Conservation (phyloP, 2,329 filamentous ascomycete species). For the Dothistroma pini region DNA sequence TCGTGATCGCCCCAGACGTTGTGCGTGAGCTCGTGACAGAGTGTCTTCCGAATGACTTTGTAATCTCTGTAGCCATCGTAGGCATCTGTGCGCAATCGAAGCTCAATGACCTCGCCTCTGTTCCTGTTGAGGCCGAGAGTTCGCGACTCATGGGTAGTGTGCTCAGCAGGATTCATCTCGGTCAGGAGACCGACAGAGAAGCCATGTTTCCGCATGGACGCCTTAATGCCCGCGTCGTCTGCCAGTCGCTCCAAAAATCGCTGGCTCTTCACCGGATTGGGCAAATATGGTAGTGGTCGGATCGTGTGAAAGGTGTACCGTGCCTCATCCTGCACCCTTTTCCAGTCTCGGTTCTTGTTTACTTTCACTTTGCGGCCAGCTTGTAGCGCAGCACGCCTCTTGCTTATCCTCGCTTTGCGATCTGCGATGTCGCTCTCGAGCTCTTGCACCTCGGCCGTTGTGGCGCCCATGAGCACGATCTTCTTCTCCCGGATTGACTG, state of each 20-base stretch:
- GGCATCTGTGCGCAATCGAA: slow-evolving; percentile 85
- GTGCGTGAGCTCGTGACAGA: slow-evolving; percentile 94
- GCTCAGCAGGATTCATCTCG: slow-evolving; percentile 86
- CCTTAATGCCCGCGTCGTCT: slow-evolving; percentile 78
- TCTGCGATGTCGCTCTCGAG: slow-evolving; percentile 51
- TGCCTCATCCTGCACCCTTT: slow-evolving; percentile 54
- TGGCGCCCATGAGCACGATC: slow-evolving; percentile 63
- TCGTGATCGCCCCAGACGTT: slow-evolving; percentile 86
- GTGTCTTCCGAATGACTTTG: slow-evolving; percentile 80
- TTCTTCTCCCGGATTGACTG: slow-evolving; percentile 54
- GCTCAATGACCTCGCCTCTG: slow-evolving; percentile 81
- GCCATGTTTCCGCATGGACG: slow-evolving; percentile 76
- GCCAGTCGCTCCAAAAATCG: slow-evolving; percentile 71
- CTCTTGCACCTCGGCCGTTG: slow-evolving; percentile 56
- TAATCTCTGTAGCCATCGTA: slow-evolving; percentile 95
- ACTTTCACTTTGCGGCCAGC: slow-evolving; percentile 38
- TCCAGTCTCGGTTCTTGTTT: slow-evolving; percentile 41
- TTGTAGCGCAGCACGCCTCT: slow-evolving; percentile 38
- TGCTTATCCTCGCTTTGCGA: slow-evolving; percentile 47
- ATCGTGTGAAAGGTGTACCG: slow-evolving; percentile 80
- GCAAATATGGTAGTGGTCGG: slow-evolving; percentile 71
- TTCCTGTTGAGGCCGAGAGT: slow-evolving; percentile 87
- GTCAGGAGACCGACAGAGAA: slow-evolving; percentile 84
- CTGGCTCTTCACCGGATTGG: slow-evolving; percentile 66
- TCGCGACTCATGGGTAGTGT: slow-evolving; percentile 78